Evolutionary conservation across 1,139 yeast genomes (phyloP).

Genomic region (Diutina rugosa): DNA sequence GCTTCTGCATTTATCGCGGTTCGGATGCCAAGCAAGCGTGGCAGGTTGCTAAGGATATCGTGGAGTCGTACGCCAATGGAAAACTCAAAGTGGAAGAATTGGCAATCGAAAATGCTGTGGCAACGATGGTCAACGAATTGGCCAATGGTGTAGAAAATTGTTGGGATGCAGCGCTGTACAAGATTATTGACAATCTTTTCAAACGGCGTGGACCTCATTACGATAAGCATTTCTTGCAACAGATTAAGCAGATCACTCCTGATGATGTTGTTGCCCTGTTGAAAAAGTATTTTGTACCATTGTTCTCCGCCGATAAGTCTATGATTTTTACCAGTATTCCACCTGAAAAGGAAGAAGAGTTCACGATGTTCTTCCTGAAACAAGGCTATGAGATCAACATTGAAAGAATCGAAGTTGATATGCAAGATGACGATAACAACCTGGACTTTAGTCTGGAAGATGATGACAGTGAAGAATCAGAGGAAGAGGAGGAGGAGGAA

Average conservation of each 20-base stretch:
- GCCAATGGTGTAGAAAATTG: slow-evolving; percentile 54
- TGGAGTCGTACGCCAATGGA: slow-evolving; percentile 49
- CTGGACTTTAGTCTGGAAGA: slow-evolving; percentile 3
- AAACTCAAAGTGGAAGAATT: slow-evolving; percentile 38
- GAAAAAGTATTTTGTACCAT: slow-evolving; percentile 43
- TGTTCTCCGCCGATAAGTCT: slow-evolving; percentile 47
- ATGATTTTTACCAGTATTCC: slow-evolving; percentile 64
- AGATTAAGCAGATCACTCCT: slow-evolving; percentile 37
- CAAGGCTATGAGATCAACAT: slow-evolving; percentile 51
- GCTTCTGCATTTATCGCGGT: slow-evolving; percentile 66
- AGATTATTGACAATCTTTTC: slow-evolving; percentile 54
- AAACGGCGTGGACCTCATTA: slow-evolving; percentile 56
- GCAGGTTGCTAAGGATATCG: slow-evolving; percentile 51
- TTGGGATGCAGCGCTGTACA: slow-evolving; percentile 51
- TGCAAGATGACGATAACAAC: slow-evolving; percentile 9
- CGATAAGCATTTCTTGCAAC: slow-evolving; percentile 29
- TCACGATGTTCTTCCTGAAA: slow-evolving; percentile 32
- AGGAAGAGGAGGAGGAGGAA: slow-evolving; percentile 2
- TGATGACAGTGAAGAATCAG: slow-evolving; percentile 5
- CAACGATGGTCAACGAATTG: slow-evolving; percentile 57
- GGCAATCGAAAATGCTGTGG: slow-evolving; percentile 58
- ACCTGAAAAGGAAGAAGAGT: slow-evolving; percentile 41
- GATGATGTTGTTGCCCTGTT: slow-evolving; percentile 46
- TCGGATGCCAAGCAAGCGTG: slow-evolving; percentile 72
- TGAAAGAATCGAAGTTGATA: slow-evolving; percentile 31